phyloP scores from a whole-genome alignment of 352 stramenopile genomes.

The Phytophthora melonis region DNA sequence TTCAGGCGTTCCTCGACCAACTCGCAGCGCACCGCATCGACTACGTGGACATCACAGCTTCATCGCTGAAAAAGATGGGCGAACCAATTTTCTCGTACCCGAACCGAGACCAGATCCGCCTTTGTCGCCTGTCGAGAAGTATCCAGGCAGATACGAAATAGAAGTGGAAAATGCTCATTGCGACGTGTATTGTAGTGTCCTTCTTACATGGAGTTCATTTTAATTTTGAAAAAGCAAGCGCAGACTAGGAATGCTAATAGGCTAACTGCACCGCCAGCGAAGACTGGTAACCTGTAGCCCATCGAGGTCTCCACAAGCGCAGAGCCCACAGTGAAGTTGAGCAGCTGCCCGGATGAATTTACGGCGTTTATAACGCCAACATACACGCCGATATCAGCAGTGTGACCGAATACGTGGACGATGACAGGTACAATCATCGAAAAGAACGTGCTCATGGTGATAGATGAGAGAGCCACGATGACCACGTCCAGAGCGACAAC shows the following conservation, averaged over 20 bases:
- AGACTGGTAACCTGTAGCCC: conserved; percentile 53
- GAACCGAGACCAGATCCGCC: conserved; percentile 74
- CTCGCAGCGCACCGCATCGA: conserved; percentile 60
- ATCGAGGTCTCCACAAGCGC: conserved; percentile 48
- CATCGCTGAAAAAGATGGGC: conserved; percentile 52
- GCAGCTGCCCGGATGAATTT: conserved; percentile 58
- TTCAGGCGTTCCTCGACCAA: conserved; percentile 76
- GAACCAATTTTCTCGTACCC: conserved; percentile 61
- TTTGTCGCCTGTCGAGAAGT: conserved; percentile 64
- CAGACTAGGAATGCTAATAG: conserved; percentile 26
- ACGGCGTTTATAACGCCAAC: conserved; percentile 66
- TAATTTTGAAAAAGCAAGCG: conserved; percentile 46
- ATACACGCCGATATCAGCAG: conserved; percentile 53
- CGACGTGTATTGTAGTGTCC: too few species aligned
- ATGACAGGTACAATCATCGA: not conserved
- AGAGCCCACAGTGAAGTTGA: conserved; percentile 59
- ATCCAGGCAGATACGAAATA: conserved; percentile 11
- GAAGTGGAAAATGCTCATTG: not conserved
- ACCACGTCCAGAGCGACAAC: conserved; percentile 41
- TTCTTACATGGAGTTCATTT: conserved; percentile 53
- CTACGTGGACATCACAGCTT: conserved; percentile 72
- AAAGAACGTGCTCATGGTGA: not conserved
- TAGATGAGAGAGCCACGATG: conserved; percentile 50
- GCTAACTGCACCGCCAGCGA: conserved; percentile 39
- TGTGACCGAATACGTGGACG: conserved; percentile 48